Conservation (phyloP, 768 basidiomycete species). For the Russula sp. region DNA sequence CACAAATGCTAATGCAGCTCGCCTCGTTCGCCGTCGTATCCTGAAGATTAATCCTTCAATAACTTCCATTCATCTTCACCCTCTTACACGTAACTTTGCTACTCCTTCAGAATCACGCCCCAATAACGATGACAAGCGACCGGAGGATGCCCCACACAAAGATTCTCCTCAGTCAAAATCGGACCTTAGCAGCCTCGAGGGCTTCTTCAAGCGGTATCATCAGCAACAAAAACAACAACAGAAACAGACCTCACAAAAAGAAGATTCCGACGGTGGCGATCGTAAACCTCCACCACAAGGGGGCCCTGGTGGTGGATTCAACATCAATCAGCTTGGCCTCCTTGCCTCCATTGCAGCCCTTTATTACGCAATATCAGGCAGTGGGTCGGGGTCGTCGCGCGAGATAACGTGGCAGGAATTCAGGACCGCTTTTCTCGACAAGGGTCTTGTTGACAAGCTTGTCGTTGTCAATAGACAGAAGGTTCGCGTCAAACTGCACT, state of each 20-base stretch:
- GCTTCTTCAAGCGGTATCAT: constrained; percentile 27
- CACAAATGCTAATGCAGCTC: constrained; percentile 16
- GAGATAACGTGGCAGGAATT: constrained; percentile 99
- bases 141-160: constrained; percentile 18
- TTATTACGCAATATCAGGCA: constrained; percentile 53
- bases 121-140: constrained; percentile 6
- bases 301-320: constrained; percentile 47
- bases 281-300: constrained; percentile 43
- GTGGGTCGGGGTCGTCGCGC: constrained; percentile 47
- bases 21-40: constrained; percentile 20
- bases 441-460: constrained; percentile 91
- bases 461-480: constrained; percentile 85
- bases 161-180: constrained; percentile 11
- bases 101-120: constrained; percentile 18
- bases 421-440: constrained; percentile 92
- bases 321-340: constrained; percentile 50
- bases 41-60: not conserved
- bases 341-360: constrained; percentile 56
- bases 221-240: constrained; percentile 22
- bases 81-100: constrained; percentile 13
- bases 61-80: not conserved
- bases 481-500: constrained; percentile 89
- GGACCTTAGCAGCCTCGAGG: constrained; percentile 27
- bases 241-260: constrained; percentile 28
- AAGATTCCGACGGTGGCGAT: constrained; percentile 34